A percentile compares a stretch with the other conserved stretches of the same genome.
Evolutionary conservation across 202 grass and related monocot species (phyloP).

Genomic region (Elaeis oleifera): DNA sequence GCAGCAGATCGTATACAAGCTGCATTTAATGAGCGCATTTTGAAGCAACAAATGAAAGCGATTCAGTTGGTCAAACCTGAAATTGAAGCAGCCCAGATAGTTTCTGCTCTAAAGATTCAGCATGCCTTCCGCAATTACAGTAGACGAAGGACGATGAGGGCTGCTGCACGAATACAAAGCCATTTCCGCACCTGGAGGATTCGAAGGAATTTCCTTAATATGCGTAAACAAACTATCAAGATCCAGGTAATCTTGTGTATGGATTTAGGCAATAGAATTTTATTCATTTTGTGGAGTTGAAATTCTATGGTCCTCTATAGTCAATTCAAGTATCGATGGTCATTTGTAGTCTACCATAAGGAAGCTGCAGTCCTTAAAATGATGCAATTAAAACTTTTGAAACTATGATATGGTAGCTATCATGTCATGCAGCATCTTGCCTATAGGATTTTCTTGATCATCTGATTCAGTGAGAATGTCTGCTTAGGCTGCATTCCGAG

Average conservation of each 20-base stretch:
- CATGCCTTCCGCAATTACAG: constrained; percentile 81
- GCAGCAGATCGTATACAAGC: constrained; percentile 85
- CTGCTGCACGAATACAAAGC: constrained; percentile 84
- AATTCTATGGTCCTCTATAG: no score
- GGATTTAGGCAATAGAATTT: background rate
- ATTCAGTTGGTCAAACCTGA: constrained; percentile 63
- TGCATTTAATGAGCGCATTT: constrained; percentile 69
- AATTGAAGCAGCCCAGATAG: constrained; percentile 59
- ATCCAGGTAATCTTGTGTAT: constrained; percentile 58
- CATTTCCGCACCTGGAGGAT: constrained; percentile 85
- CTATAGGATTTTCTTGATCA: background rate
- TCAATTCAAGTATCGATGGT: no score
- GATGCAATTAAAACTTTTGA: no score
- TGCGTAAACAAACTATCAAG: constrained; percentile 60
- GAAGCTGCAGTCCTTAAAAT: no score
- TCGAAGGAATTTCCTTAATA: constrained; percentile 56
- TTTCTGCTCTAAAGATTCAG: constrained; percentile 92
- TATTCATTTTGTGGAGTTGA: no score
- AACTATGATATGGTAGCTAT: no score
- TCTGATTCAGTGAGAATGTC: constrained; percentile 13
- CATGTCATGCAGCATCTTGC: background rate
- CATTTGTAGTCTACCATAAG: no score
- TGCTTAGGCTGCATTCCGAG: constrained; percentile 72
- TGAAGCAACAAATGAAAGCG: constrained; percentile 79
- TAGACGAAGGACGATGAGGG: constrained; percentile 71